Conservation (phyloP, 2,329 filamentous ascomycete genomes). For the Fusarium duplospermum region DNA sequence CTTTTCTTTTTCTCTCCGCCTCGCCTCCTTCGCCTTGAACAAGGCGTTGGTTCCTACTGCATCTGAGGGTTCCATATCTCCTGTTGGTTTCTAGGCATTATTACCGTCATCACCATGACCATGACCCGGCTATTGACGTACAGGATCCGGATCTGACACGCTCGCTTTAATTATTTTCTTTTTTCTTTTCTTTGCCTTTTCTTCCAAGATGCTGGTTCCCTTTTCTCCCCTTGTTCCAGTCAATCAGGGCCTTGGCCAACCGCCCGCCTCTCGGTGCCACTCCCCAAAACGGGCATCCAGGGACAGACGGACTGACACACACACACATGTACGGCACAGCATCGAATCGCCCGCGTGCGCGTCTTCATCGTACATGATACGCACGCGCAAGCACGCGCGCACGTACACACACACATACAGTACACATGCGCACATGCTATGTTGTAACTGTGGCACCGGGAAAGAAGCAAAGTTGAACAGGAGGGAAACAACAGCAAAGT, state of each 20-base stretch:
- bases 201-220: background rate
- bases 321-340: conserved; percentile 1
- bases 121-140: background rate
- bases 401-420: background rate
- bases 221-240: background rate
- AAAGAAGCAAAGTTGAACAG: background rate
- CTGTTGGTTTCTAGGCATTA: background rate
- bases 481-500: background rate
- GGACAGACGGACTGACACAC: background rate
- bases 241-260: background rate
- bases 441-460: background rate
- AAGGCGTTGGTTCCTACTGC: background rate
- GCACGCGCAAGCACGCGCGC: background rate
- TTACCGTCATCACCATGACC: background rate
- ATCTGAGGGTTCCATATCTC: background rate
- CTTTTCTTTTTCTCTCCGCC: conserved; percentile 12
- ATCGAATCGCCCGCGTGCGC: conserved; percentile 1
- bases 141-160: background rate
- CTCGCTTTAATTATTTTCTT: background rate
- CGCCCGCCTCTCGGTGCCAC: background rate
- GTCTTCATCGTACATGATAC: conserved; percentile 3
- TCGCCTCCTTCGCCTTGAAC: background rate
- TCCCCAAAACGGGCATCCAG: conserved; percentile 3
- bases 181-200: background rate
- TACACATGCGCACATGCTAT: background rate